Conservation (phyloP, 129 eudicot species). For the Dittrichia graveolens region DNA sequence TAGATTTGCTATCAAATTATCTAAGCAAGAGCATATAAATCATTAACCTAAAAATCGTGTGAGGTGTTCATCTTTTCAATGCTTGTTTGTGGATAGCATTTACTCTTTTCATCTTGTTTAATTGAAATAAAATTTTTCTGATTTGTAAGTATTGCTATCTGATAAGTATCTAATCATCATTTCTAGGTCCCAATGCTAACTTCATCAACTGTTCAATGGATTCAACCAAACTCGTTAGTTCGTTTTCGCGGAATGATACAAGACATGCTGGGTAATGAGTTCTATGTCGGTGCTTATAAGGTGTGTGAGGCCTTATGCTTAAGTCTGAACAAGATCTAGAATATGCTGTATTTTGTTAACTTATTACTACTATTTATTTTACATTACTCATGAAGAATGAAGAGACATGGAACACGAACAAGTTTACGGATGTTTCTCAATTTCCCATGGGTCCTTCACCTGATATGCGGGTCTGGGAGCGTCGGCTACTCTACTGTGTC, state of each 20-base stretch:
- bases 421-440: conserved; percentile 67
- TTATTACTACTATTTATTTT: not conserved
- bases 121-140: not conserved
- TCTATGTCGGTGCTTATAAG: conserved; percentile 93
- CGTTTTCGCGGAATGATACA: conserved; percentile 92
- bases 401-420: conserved; percentile 80
- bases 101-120: not conserved
- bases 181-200: conserved; percentile 78
- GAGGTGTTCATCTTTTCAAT: not conserved
- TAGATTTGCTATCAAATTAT: not conserved
- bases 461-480: conserved; percentile 76
- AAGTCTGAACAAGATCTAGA: not conserved
- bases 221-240: conserved; percentile 79
- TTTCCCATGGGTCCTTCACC: conserved; percentile 54
- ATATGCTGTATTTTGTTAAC: not conserved
- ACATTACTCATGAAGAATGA: conserved; percentile 41
- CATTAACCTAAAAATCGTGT: not conserved
- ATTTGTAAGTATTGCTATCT: conserved; percentile 15
- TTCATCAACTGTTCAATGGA: conserved; percentile 44
- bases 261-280: conserved; percentile 93
- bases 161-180: not conserved
- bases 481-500: conserved; percentile 79
- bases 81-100: not conserved
- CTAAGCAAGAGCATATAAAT: not conserved
- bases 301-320: conserved; percentile 32